These are phyloP conservation scores for Chaetomium sp. DNA, from an alignment of 2,329 filamentous ascomycete genomes.

Conservation along the genomic window DNA sequence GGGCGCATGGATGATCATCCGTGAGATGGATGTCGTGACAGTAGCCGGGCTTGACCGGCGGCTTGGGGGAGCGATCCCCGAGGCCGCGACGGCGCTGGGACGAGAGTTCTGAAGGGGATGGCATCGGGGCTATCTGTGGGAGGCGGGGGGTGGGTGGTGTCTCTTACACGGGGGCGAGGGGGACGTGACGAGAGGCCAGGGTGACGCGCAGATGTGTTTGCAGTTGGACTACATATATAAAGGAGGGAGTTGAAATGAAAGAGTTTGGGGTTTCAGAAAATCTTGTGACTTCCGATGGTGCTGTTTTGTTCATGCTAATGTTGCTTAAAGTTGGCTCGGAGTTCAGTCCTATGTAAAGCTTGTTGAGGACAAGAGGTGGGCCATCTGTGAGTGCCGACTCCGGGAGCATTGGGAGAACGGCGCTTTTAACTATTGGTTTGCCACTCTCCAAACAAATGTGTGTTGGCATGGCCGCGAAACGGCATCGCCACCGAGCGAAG, in stretches of 20 bases:
- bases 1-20: conserved; percentile 7
- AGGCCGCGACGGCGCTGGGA: conserved; percentile 4
- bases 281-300: not conserved
- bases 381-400: no score
- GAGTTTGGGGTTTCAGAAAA: not conserved
- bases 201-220: not conserved
- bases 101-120: not conserved
- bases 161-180: not conserved
- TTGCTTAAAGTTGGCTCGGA: no score
- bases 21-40: conserved; percentile 9
- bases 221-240: not conserved
- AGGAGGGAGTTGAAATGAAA: not conserved
- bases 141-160: not conserved
- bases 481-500: no score
- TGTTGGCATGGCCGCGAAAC: no score
- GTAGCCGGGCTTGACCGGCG: conserved; percentile 2
- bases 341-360: no score
- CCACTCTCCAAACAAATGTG: no score
- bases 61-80: not conserved
- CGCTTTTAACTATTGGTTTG: no score
- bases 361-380: no score
- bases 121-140: not conserved
- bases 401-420: no score
- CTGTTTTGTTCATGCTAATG: not conserved
- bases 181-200: not conserved